Evolutionary conservation across 805 yeast species (phyloP).

Genomic region (Saccharomyces mikatae): DNA sequence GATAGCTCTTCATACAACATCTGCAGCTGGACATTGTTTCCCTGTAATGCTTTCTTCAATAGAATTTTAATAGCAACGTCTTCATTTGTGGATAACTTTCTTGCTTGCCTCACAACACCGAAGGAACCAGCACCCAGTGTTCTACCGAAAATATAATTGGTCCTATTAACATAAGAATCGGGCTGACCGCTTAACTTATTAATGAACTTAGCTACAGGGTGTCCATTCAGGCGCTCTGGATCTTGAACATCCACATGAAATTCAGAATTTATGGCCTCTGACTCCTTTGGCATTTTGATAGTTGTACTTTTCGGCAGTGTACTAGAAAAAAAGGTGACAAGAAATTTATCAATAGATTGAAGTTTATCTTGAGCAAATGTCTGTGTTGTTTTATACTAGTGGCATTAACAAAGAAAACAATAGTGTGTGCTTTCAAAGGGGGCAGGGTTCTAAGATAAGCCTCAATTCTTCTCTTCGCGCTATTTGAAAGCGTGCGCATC

Average conservation of each 20-base stretch:
- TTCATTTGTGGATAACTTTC: constrained; percentile 42
- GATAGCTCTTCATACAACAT: constrained; percentile 72
- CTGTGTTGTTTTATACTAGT: background rate
- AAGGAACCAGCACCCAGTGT: constrained; percentile 93
- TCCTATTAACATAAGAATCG: constrained; percentile 54
- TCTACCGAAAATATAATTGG: constrained; percentile 65
- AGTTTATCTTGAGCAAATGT: background rate
- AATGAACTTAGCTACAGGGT: constrained; percentile 33
- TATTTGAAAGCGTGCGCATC: background rate
- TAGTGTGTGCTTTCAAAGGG: constrained; percentile 34
- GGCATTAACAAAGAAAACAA: background rate
- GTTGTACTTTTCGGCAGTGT: background rate
- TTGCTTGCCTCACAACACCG: constrained; percentile 83
- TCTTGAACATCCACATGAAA: constrained; percentile 3
- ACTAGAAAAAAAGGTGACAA: background rate
- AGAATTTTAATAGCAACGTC: constrained; percentile 88
- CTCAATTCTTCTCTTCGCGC: background rate
- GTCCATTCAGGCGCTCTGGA: constrained; percentile 28
- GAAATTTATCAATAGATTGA: background rate
- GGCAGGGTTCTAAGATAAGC: background rate
- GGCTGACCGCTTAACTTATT: constrained; percentile 69
- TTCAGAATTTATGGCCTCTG: background rate
- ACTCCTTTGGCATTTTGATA: background rate
- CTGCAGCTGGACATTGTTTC: constrained; percentile 49
- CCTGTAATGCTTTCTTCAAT: constrained; percentile 73